Evolutionary conservation across 805 yeast species (phyloP).

Genomic region (Saccharomycopsis microspora): DNA sequence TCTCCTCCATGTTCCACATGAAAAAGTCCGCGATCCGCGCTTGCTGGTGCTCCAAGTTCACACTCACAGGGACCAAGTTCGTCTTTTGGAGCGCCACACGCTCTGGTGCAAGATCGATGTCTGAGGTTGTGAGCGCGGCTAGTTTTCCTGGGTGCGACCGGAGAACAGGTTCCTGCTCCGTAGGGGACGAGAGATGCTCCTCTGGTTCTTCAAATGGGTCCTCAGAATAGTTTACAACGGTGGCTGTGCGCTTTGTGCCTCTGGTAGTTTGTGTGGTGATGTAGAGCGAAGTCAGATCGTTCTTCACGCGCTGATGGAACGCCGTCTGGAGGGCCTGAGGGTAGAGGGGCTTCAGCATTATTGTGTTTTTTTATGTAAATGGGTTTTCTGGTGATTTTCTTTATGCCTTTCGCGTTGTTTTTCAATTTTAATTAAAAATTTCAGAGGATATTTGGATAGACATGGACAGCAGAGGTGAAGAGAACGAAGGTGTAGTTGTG

Average conservation of each 20-base stretch:
- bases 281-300: slow-evolving; percentile 62
- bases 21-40: slow-evolving; percentile 50
- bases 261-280: slow-evolving; percentile 69
- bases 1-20: slow-evolving; percentile 64
- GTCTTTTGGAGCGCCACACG: slow-evolving; percentile 19
- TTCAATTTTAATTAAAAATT: background rate
- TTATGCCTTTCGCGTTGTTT: background rate
- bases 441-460: too few relatives aligned
- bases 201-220: slow-evolving; percentile 36
- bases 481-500: too few relatives aligned
- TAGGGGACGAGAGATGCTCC: slow-evolving; percentile 15
- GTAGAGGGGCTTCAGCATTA: slow-evolving; percentile 22
- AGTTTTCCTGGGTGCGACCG: slow-evolving; percentile 27
- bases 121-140: slow-evolving; percentile 26
- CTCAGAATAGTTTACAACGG: slow-evolving; percentile 75
- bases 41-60: slow-evolving; percentile 48
- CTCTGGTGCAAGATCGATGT: background rate
- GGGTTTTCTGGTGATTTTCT: background rate
- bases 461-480: too few relatives aligned
- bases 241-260: slow-evolving; percentile 61
- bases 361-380: background rate
- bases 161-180: slow-evolving; percentile 15
- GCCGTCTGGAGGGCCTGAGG: slow-evolving; percentile 82
- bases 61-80: slow-evolving; percentile 51
- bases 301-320: slow-evolving; percentile 58